Evolutionary conservation across 805 yeast genomes (phyloP), one percentile per base, ranked within the genome.

Genomic region (Jamesozyma jinghongensis): DNA sequence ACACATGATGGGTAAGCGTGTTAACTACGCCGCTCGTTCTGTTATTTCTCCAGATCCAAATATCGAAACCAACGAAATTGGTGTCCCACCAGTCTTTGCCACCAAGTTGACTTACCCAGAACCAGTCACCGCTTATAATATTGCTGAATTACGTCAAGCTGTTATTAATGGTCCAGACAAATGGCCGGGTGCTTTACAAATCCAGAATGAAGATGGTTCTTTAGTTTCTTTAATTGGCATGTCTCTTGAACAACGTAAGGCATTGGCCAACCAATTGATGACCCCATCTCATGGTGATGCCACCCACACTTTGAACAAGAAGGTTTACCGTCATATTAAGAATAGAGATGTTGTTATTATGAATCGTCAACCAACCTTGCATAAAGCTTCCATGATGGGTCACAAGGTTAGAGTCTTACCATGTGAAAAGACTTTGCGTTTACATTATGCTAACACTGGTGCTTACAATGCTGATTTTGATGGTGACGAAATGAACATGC

Each of bases 1-100:
- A 62, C 95, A 92, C 60, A 92, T 92, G 98, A 92, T 92, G 99
- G 99, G 99, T 62, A 92, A 92, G 73, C 87, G 99, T 71, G 99
- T 92, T 45, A 94, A 92, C 63, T 90, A 85, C 58, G 96, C 97
- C 40, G 98, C 98, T 38, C 86, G 99, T 68, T 90, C 98, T 8
- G 99, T 92, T 55, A 92, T 92, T 66, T 88, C 97, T 5, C 97
- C 97, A 5, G 99, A 92, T 68, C 99, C 99, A 42, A 92, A 84
- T 69, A 74, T 92, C 53, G 98, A 92, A 68, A 94, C 98, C 12
- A 86, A 88, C 61, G 96, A 92, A 66, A 90, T 92, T 59, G 99
- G 98, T 68, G 90, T 92, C 42, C 99, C 99, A 26, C 98, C 98
- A 0, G 98, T 94, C 13, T 92, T 92, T 56, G 99, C 99, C 14